Evolutionary conservation across 2,329 filamentous ascomycete species (phyloP), one percentile per base, ranked within the genome.

Genomic region (Paecilomyces variotii): DNA sequence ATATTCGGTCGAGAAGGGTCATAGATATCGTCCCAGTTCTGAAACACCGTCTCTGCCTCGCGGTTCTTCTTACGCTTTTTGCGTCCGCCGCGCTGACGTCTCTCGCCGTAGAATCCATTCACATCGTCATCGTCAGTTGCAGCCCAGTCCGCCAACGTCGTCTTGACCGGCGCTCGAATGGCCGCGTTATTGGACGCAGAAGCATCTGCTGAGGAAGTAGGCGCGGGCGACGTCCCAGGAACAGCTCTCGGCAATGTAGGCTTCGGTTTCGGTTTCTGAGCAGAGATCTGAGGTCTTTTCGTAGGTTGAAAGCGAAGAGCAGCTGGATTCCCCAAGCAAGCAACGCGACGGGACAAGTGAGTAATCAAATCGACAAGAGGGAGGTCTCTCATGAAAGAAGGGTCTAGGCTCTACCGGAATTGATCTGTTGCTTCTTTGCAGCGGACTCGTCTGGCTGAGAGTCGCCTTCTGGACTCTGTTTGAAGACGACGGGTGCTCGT

Each of bases 1-100:
- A 87, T 91, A 49, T 90, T 95, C 7, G 92, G 91, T 45, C 89
- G 80, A 10, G 87, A 80, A 0, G 91, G 90, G 68, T 96, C 92
- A 71, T 96, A 97, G 26, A 94, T 84, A 70, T 95, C 91, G 71
- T 96, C 89, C 91, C 91, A 97, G 69, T 96, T 87, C n/a, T 81
- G 76, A 4, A 76, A 74, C 30, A 81, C 73, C 53, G 80, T 78
- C 4, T 84, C 79, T 63, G 83, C 81, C 60, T 85, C 82, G 67
- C 84, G 83, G 72, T 87, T 87, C 80, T 89, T 89, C 74, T 88
- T 87, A 70, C 87, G 87, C 74, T 89, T 91, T 75, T 87, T 88
- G 60, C 90, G 86, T 50, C 90, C 89, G 58, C 90, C 90, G 55
- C 90, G 85, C 69, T 89, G 85, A 58, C 86, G 83, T 75, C 89